These are phyloP conservation scores for Pseudogymnoascus sp. DNA, from an alignment of 2,329 filamentous ascomycete genomes.

Conservation along the genomic window DNA sequence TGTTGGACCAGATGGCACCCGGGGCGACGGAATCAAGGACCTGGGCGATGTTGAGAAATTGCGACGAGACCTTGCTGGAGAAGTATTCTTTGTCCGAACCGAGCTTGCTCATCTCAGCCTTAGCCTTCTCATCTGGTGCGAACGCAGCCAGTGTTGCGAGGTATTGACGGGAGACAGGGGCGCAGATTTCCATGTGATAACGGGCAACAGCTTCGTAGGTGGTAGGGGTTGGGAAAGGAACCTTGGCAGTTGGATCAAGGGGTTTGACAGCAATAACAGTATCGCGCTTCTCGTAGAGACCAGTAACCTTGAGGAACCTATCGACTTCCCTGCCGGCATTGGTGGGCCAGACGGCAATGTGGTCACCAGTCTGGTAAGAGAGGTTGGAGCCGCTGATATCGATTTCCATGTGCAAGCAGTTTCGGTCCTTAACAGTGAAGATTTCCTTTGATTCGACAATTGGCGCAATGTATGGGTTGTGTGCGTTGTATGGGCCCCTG, in stretches of 20 bases:
- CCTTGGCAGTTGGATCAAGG: slow-evolving; percentile 90
- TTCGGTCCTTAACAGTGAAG: slow-evolving; percentile 82
- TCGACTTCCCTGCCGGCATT: slow-evolving; percentile 92
- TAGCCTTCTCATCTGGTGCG: slow-evolving; percentile 75
- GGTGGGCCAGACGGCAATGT: slow-evolving; percentile 95
- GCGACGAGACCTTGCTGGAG: slow-evolving; percentile 72
- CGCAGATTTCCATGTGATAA: slow-evolving; percentile 96
- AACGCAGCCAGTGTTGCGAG: slow-evolving; percentile 82
- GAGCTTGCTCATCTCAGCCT: slow-evolving; percentile 81
- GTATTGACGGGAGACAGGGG: slow-evolving; percentile 93
- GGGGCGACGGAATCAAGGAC: slow-evolving; percentile 68
- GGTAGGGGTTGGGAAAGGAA: slow-evolving; percentile 93
- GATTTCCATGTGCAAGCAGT: slow-evolving; percentile 95
- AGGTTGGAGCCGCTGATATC: slow-evolving; percentile 86
- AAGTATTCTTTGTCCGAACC: slow-evolving; percentile 95
- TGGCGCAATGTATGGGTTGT: slow-evolving; percentile 95
- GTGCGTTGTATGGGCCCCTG: slow-evolving; percentile 88
- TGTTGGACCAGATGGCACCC: slow-evolving; percentile 69
- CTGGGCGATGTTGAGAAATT: slow-evolving; percentile 85
- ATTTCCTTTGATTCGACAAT: slow-evolving; percentile 87
- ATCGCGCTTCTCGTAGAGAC: slow-evolving; percentile 69
- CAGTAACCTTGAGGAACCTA: slow-evolving; percentile 74
- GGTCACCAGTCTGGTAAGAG: slow-evolving; percentile 91
- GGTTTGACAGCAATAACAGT: slow-evolving; percentile 82
- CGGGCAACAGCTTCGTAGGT: slow-evolving; percentile 90